Conservation (phyloP, 1,284 basidiomycete species). For the Microbotryum violaceum region DNA sequence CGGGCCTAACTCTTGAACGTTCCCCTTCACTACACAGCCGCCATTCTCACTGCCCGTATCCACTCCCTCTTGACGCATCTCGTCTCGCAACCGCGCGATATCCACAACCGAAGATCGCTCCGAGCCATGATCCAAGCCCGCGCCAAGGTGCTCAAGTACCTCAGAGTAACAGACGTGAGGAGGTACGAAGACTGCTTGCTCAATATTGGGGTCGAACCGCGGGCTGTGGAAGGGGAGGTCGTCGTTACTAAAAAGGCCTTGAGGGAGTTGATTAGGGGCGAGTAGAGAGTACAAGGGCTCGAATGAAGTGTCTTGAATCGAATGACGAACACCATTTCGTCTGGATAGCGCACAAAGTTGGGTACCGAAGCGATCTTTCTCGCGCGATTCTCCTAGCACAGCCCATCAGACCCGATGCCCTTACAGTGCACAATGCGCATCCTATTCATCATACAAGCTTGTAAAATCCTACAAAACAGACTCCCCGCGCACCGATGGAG, state of each 20-base stretch:
- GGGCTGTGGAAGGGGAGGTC: conserved; percentile 82
- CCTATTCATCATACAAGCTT: too few species aligned
- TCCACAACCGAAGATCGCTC: conserved; percentile 66
- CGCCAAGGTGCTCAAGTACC: conserved; percentile 73
- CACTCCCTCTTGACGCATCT: conserved; percentile 73
- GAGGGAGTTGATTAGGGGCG: conserved; percentile 31
- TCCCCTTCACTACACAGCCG: conserved; percentile 50
- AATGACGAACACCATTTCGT: not conserved
- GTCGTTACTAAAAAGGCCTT: conserved; percentile 29
- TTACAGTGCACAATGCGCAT: too few species aligned
- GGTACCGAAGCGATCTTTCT: too few species aligned
- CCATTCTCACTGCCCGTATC: conserved; percentile 76
- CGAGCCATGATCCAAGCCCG: conserved; percentile 70
- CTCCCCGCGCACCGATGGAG: too few species aligned
- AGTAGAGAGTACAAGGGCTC: conserved; percentile 3
- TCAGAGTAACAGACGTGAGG: conserved; percentile 57
- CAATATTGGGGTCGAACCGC: conserved; percentile 66
- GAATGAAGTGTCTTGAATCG: not conserved
- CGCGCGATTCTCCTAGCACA: too few species aligned
- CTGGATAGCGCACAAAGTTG: too few species aligned
- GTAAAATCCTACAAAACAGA: too few species aligned
- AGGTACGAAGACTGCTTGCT: conserved; percentile 67
- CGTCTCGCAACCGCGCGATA: conserved; percentile 60
- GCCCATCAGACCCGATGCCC: too few species aligned
- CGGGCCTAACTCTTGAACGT: too few species aligned